Base-by-base conservation (phyloP, 169 alveolate genomes). In the Plasmodium gonderi region DNA sequence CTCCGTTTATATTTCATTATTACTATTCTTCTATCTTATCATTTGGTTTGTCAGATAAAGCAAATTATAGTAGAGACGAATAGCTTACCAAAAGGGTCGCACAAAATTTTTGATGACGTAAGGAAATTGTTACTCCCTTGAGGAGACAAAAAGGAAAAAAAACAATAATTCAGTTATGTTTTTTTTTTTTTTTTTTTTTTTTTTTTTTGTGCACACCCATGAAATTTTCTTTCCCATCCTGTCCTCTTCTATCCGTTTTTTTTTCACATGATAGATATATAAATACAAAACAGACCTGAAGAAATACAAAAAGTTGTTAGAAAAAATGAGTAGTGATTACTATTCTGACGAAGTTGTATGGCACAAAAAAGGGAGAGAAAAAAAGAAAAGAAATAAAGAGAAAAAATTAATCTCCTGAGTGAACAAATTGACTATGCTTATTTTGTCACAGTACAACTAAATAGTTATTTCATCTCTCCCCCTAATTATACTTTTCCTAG, bases 51-150 rank as follows among this genome's bases (percentile, higher is more conserved):
- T 42, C 77, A 85, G 92, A 85, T 85, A 51, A 85, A 85, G 36
- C 92, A 85, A 85, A 85, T 85, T 23, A 49, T 36, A 33, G 44
- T 85, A 26, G 92, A 85, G 79, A 72, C 54, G 45, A 85, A 75
- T 51, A 85, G 92, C 49, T 77, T 85, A 75, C 92, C 92, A 20
- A 85, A 75, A 74, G 92, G 92, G 38, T 85, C 85, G 17, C 83
- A 85, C 45, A 74, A 85, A 75, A 85, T 85, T 36, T 54, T 85
- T 47, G 85, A 85, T 17, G 80, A 85, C 4, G 92, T 85, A 80
- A 80, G 79, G 42, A 44, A 80, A 45, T 9, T 12, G 72, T 14
- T 42, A 64, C 44, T 7, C 36, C 60, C 8, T 12, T 54, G 17
- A 65, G 26, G 67, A 23, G 29, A 51, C 8, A 68, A 69, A 26